These are phyloP conservation scores for Pilaira anomala DNA, from an alignment of 192 early-diverging fungal genomes.

Conservation along the genomic window DNA sequence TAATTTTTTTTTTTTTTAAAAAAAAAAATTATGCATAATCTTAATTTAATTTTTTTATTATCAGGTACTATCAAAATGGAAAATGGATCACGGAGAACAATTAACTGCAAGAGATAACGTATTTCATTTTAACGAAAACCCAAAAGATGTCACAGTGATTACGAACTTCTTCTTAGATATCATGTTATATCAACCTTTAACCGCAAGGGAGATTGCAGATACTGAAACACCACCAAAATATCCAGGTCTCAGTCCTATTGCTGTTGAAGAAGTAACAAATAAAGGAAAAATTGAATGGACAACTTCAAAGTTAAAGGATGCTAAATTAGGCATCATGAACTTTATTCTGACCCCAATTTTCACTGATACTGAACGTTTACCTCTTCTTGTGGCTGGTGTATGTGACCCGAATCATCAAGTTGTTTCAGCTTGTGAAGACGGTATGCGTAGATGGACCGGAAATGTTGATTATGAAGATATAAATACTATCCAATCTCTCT, in stretches of 20 bases:
- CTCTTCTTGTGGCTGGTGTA: constrained; percentile 55
- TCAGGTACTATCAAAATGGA: constrained; percentile 43
- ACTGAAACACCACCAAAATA: constrained; percentile 16
- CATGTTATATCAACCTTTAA: constrained; percentile 57
- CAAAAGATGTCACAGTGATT: constrained; percentile 51
- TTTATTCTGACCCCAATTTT: constrained; percentile 40
- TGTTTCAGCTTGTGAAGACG: constrained; percentile 74
- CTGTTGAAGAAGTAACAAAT: constrained; percentile 64
- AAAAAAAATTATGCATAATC: no score
- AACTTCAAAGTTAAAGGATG: constrained; percentile 26
- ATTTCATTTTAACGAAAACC: constrained; percentile 54
- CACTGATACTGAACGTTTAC: constrained; percentile 54
- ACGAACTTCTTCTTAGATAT: constrained; percentile 60
- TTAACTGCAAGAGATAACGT: constrained; percentile 43
- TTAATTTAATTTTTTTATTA: not conserved
- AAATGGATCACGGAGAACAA: constrained; percentile 38
- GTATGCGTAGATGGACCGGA: constrained; percentile 57
- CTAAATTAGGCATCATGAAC: constrained; percentile 41
- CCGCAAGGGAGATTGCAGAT: constrained; percentile 14
- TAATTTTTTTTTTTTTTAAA: constrained; percentile 24
- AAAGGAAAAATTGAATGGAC: constrained; percentile 71
- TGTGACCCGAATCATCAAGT: constrained; percentile 73
- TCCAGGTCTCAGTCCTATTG: constrained; percentile 56
- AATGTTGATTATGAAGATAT: constrained; percentile 70
- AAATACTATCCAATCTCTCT: constrained; percentile 34